Percentiles rank a stretch among this genome's conserved stretches.
Evolutionary conservation across 306 rosid species (phyloP).

Genomic region (Corylus americana): DNA sequence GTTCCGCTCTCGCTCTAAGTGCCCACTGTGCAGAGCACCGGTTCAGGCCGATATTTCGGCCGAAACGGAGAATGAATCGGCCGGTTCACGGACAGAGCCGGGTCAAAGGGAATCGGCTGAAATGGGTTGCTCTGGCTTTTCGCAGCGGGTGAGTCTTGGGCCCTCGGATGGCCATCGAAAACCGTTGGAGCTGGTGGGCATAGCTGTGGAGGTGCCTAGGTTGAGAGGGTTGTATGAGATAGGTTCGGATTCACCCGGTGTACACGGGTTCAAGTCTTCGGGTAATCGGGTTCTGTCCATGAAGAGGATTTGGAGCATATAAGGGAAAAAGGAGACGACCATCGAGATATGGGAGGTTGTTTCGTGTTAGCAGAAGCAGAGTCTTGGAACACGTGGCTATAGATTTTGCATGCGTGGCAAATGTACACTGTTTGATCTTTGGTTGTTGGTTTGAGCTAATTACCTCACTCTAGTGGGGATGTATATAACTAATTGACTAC

Average conservation of each 20-base stretch:
- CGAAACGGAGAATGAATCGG: background rate
- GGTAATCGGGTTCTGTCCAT: slow-evolving; percentile 6
- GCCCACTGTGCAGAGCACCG: slow-evolving; percentile 54
- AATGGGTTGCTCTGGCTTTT: slow-evolving; percentile 22
- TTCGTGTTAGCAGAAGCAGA: background rate
- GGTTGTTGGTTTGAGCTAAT: background rate
- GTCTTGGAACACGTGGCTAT: background rate
- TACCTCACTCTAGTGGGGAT: background rate
- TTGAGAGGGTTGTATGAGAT: background rate
- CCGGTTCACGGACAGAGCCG: background rate
- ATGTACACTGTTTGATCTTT: background rate
- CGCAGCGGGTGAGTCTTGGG: slow-evolving; percentile 10
- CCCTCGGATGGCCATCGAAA: slow-evolving; percentile 33
- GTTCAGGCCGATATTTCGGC: slow-evolving; percentile 15
- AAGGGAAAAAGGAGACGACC: background rate
- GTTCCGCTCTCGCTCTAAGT: slow-evolving; percentile 51
- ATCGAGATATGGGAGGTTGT: background rate
- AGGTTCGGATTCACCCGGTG: slow-evolving; percentile 10
- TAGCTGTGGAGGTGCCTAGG: slow-evolving; percentile 15
- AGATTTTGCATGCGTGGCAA: background rate
- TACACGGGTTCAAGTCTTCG: background rate
- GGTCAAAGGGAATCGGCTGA: background rate
- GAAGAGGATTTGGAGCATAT: slow-evolving; percentile 39
- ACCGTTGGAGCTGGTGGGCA: slow-evolving; percentile 22
- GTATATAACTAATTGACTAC: background rate